Evolutionary conservation across 345 rosid species (phyloP).

Genomic region (Euphorbia pulcherrima): DNA sequence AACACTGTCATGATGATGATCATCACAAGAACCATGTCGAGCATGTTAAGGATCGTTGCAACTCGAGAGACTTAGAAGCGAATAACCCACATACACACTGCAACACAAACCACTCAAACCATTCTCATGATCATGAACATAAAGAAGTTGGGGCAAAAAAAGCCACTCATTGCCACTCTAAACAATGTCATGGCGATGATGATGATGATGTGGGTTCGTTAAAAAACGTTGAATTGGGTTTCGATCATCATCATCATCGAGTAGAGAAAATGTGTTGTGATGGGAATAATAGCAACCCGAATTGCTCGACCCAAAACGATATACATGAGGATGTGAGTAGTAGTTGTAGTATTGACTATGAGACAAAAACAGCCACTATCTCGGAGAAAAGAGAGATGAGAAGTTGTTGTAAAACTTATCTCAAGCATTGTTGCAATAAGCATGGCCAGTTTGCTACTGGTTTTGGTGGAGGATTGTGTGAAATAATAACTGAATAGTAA

Average conservation of each 20-base stretch:
- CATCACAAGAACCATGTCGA: too few relatives aligned
- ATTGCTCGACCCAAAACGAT: constrained; percentile 4
- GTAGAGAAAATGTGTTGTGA: constrained; percentile 5
- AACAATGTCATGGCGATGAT: constrained; percentile 3
- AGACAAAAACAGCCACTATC: not conserved
- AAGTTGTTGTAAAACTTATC: constrained; percentile 46
- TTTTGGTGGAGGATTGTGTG: constrained; percentile 32
- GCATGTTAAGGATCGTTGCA: too few relatives aligned
- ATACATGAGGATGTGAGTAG: not conserved
- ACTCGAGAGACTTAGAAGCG: not conserved
- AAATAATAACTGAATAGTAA: constrained; percentile 33
- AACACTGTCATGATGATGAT: constrained; percentile 4
- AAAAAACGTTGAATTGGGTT: constrained; percentile 8
- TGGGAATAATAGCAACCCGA: not conserved
- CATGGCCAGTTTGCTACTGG: constrained; percentile 31
- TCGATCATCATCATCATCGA: not conserved
- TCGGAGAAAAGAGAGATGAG: constrained; percentile 36
- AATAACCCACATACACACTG: not conserved
- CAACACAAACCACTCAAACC: constrained; percentile 2
- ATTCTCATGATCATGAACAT: constrained; percentile 2
- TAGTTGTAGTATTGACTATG: not conserved
- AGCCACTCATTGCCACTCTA: not conserved
- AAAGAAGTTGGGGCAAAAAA: not conserved
- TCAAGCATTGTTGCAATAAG: constrained; percentile 39
- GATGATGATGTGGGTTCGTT: constrained; percentile 6